Evolutionary conservation across 345 rosid genomes (phyloP), one percentile per base, ranked within the genome.

Genomic region (Gossypium anomalum): DNA sequence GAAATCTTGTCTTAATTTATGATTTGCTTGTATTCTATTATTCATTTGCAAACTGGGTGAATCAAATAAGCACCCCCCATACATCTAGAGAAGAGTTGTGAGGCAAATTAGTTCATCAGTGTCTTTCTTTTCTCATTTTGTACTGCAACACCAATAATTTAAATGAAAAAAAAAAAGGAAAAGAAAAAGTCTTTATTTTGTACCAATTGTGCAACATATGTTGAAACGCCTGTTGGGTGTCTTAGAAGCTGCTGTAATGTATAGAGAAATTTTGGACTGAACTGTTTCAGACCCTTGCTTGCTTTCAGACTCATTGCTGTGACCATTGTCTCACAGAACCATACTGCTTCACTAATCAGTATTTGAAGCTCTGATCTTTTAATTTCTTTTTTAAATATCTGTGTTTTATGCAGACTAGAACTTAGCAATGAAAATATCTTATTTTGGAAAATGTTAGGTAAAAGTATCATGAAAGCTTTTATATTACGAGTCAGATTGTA

Each of bases 1-100:
- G 80, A 76, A 38, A 48, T 47, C 75, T 72, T 72, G 53, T 61
- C 55, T 27, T 66, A 7, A 27, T 65, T 17, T 23, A 41, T 66
- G 56, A 45, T 45, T 67, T 6, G 15, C 22, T 23, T 73, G 59
- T 29, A 47, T 74, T 48, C 80, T 70, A 51, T 41, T 75, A 47
- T 75, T 48, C 69, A 63, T 65, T 57, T 70, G 70, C 66, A 70
- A 77, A 72, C 59, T 29, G 86, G 83, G 82, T 76, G 81, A 51
- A 61, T 70, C 38, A 51, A 77, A 56, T 61, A 19, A 72, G 25
- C 70, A 25, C 79, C 76, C 75, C 41, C 43, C 13, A 61, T 20
- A 56, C 71, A 58, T 53, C 10, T 71, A 70, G 74, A 48, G 67
- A 64, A 59, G 64, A 27, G 55, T 45, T 71, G 29, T 11, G 29